Percentiles rank a stretch among this genome's conserved stretches.
These are phyloP conservation scores for Sporothrix protearum DNA, from an alignment of 2,329 filamentous ascomycete species.

Conservation along the genomic window DNA sequence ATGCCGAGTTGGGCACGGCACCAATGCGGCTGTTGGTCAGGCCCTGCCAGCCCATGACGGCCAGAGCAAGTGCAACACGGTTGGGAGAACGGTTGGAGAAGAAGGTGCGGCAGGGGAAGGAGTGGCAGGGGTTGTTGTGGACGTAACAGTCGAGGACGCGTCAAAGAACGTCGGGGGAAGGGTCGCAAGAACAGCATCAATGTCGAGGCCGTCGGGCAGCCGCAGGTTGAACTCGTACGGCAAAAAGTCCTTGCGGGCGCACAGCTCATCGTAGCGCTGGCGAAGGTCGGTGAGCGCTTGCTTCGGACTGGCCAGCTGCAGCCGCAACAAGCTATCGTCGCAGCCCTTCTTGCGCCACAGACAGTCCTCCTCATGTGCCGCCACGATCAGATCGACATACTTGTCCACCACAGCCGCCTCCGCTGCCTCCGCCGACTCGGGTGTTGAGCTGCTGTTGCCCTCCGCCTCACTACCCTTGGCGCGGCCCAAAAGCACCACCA, in stretches of 20 bases:
- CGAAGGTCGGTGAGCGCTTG: conserved; percentile 56
- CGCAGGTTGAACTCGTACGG: conserved; percentile 61
- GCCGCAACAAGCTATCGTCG: conserved; percentile 62
- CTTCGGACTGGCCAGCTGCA: conserved; percentile 61
- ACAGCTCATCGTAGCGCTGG: conserved; percentile 63
- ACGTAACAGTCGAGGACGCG: conserved; percentile 39
- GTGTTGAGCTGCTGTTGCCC: background rate
- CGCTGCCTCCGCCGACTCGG: conserved; percentile 43
- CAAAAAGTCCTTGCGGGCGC: conserved; percentile 51
- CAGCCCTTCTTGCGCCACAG: conserved; percentile 86
- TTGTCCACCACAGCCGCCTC: conserved; percentile 69
- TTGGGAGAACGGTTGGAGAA: conserved; percentile 46
- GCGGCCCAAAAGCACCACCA: conserved; percentile 73
- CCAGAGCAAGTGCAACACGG: conserved; percentile 62
- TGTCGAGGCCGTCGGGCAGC: conserved; percentile 50
- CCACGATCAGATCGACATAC: conserved; percentile 69
- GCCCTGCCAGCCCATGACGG: conserved; percentile 74
- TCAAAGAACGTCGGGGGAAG: conserved; percentile 55
- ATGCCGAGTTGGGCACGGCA: conserved; percentile 67
- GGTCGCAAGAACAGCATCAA: conserved; percentile 49
- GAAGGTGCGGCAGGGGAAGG: conserved; percentile 25
- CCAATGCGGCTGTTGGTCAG: conserved; percentile 52
- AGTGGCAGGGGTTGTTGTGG: conserved; percentile 20
- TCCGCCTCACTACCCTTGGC: conserved; percentile 42
- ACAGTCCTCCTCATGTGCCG: conserved; percentile 75